A percentile compares a stretch with the other conserved stretches of the same genome.
These are phyloP conservation scores for Mycosphaerella sp. DNA, from an alignment of 2,329 filamentous ascomycete genomes.

Conservation along the genomic window DNA sequence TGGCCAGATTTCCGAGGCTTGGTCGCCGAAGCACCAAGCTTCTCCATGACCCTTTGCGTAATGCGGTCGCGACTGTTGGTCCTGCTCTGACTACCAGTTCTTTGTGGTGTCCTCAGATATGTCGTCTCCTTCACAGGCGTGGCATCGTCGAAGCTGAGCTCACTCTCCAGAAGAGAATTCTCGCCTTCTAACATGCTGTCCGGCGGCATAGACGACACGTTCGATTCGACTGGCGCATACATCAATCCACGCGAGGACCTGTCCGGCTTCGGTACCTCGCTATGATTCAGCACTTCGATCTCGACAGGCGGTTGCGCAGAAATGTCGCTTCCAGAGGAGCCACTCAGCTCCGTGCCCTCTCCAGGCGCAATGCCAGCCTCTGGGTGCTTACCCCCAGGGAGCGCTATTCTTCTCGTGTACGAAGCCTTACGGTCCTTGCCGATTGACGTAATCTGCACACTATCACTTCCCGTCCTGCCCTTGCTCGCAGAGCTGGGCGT, in stretches of 20 bases:
- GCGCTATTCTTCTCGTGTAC: conserved; percentile 61
- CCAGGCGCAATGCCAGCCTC: conserved; percentile 14
- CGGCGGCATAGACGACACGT: conserved; percentile 78
- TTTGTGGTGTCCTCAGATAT: conserved; percentile 52
- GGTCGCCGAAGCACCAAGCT: conserved; percentile 49
- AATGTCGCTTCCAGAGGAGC: conserved; percentile 75
- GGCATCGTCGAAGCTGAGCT: conserved; percentile 29
- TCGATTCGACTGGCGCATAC: conserved; percentile 66
- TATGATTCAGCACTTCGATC: conserved; percentile 71
- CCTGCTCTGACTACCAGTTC: conserved; percentile 48
- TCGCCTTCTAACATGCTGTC: conserved; percentile 61
- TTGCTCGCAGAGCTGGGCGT: conserved; percentile 65
- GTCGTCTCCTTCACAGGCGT: conserved; percentile 32
- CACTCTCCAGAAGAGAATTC: conserved; percentile 46
- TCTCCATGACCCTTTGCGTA: conserved; percentile 63
- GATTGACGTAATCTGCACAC: conserved; percentile 80
- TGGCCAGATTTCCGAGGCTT: conserved; percentile 37
- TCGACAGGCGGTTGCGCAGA: conserved; percentile 67
- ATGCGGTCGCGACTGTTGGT: conserved; percentile 62
- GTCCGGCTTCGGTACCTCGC: conserved; percentile 58
- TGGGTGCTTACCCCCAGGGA: conserved; percentile 40
- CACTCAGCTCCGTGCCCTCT: conserved; percentile 50
- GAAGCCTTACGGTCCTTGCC: conserved; percentile 66
- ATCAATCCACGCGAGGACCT: conserved; percentile 50
- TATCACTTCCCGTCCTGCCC: conserved; percentile 56